Base-by-base conservation (phyloP, 1,139 yeast genomes). In the Suhomyces anneliseae region DNA sequence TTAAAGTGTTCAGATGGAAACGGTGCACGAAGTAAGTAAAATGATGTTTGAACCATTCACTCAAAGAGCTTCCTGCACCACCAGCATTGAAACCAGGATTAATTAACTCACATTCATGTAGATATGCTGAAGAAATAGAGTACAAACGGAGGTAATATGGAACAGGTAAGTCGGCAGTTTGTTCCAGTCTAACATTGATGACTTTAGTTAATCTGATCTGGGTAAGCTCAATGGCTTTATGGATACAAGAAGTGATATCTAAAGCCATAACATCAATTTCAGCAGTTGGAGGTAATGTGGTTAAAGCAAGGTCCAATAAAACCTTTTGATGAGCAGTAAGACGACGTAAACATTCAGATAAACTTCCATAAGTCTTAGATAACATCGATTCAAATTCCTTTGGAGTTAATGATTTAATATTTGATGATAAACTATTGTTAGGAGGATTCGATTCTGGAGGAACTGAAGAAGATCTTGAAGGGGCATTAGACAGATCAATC, bases 71-170 rank as follows among this genome's bases (percentile, higher is more conserved):
- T 1, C 78, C 78, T 0, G 74, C 66, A 1, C 72, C 78, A 45
- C 81, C 81, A 2, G 82, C 76, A 12, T 81, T 77, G 38, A 82
- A 78, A 29, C 83, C 84, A 0, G 97, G 97, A 40, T 90, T 83
- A 7, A 92, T 81, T 11, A 84, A 74, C 63, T 93, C 99, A 64
- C 97, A 89, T 61, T 90, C 96, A 43, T 82, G 81, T 35, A 90
- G 71, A 60, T 90, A 92, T 26, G 85, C 75, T 1, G 85, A 79
- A 43, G 85, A 81, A 19, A 88, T 70, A 4, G 87, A 75, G 64
- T 85, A 89, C 43, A 90, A 77, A 48, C 82, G 72, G 46, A 88
- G 63, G 63, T 90, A 90, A 53, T 74, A 77, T 8, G 77, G 70
- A 37, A 74, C 68, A 2, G 83, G 65, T 34, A 85, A 65, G 39